Evolutionary conservation across 495 filamentous ascomycete genomes (phyloP), one percentile per base, ranked within the genome.

Genomic region (Penicillium steckii): DNA sequence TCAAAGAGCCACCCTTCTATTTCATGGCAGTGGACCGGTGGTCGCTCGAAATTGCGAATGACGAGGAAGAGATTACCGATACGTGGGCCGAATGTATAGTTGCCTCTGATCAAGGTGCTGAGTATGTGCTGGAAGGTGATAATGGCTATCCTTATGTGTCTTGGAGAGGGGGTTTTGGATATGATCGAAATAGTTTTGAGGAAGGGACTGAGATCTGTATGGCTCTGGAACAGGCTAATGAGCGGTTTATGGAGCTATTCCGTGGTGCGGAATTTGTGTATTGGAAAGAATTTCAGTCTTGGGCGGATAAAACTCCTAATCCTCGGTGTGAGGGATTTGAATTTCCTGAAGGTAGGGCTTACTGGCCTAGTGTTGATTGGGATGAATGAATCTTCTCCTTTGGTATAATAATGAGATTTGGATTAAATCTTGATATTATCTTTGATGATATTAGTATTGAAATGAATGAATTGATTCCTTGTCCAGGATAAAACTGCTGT

Each of bases 11-110:
- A 3, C 46, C 46, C 10, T 3, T 3, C 4, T 38, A 25, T 8
- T 48, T 48, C 6, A 17, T 48, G 5, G 46, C 32, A 6, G 32
- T 48, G 18, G 46, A 48, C 17, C 46, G 46, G 2, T 22, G 22
- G 13, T 17, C 23, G 13, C 10, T 48, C 6, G 22, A 38, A 17
- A n/a, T 48, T 18, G 32, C 32, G 12, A 27, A 35, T n/a, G 23
- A 38, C 2, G 23, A 25, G 6, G 22, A 21, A 21, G 3, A 22
- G 4, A 4, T 12, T 19, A 41, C 18, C 8, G 38, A 41, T 41
- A 8, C n/a, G 18, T 41, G 38, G 38, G 38, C 38, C n/a, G 38
- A 41, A 19, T 41, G 38, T 5, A 23, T 41, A 3, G 8, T 41
- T 41, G 19, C 38, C 19, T 41, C 38, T 0, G 13, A 22, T 10